A percentile compares a stretch with the other conserved stretches of the same genome.
Evolutionary conservation across 495 filamentous ascomycete genomes (phyloP).

Genomic region (Bryoglossum gracile): DNA sequence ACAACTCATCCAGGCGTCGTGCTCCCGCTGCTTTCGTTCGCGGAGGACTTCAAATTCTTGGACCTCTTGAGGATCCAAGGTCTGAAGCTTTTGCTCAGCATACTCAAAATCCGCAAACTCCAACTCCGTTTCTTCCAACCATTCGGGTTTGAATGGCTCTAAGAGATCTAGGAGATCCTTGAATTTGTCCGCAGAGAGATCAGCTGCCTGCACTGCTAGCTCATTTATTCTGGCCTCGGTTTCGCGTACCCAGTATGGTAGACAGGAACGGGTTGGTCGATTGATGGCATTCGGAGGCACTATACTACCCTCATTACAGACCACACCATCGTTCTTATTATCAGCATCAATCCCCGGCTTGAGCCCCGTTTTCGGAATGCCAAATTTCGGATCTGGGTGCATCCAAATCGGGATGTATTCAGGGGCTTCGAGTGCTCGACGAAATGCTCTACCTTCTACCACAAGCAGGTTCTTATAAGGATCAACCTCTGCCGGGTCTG

Average conservation of each 20-base stretch:
- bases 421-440: conserved; percentile 15
- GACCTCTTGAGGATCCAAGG: too few species aligned
- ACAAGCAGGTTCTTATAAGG: conserved; percentile 9
- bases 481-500: conserved; percentile 5
- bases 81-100: too few species aligned
- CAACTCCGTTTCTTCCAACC: too few species aligned
- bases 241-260: conserved; percentile 2
- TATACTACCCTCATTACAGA: too few species aligned
- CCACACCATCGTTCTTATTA: too few species aligned
- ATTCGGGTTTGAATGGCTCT: background rate
- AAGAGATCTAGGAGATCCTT: background rate
- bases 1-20: too few species aligned
- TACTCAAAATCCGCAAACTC: too few species aligned
- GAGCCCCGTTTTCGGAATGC: conserved; percentile 11
- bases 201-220: background rate
- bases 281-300: background rate
- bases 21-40: too few species aligned
- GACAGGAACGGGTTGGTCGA: background rate
- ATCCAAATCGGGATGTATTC: conserved; percentile 19
- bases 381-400: conserved; percentile 11
- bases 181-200: background rate
- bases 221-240: conserved; percentile 5
- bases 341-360: too few species aligned
- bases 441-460: conserved; percentile 16
- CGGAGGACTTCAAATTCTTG: too few species aligned